Conservation (phyloP, 345 rosid genomes). For the Citrus cavaleriei region DNA sequence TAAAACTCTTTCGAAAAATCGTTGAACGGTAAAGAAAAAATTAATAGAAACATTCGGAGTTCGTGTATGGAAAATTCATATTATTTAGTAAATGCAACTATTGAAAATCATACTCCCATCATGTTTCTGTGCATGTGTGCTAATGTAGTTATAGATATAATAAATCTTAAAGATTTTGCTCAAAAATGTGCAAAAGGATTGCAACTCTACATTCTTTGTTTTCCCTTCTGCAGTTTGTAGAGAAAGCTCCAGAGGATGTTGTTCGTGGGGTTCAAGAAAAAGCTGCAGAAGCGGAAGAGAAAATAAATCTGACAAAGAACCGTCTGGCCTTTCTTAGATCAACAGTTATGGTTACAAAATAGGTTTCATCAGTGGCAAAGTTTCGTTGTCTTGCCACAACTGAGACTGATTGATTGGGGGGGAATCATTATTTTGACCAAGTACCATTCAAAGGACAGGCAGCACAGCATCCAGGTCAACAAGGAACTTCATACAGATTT, state of each 20-base stretch:
- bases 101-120: no score
- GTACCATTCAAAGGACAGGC: neutral
- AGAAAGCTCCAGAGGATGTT: constrained; percentile 82
- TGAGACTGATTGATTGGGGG: neutral
- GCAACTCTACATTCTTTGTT: constrained; percentile 1
- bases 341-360: constrained; percentile 52
- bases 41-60: no score
- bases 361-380: constrained; percentile 2
- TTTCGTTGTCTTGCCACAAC: neutral
- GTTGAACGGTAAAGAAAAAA: neutral
- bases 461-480: neutral
- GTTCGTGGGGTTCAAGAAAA: constrained; percentile 75
- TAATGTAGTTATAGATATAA: no score
- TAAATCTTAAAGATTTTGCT: no score
- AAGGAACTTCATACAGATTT: neutral
- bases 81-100: no score
- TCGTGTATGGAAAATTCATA: no score
- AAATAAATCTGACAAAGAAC: constrained; percentile 72
- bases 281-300: constrained; percentile 88
- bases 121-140: no score
- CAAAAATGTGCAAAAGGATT: neutral
- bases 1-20: neutral
- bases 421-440: neutral
- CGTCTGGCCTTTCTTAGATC: constrained; percentile 78
- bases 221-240: constrained; percentile 55